Conservation (phyloP, 352 stramenopile species). For the Pythium coloratum region DNA sequence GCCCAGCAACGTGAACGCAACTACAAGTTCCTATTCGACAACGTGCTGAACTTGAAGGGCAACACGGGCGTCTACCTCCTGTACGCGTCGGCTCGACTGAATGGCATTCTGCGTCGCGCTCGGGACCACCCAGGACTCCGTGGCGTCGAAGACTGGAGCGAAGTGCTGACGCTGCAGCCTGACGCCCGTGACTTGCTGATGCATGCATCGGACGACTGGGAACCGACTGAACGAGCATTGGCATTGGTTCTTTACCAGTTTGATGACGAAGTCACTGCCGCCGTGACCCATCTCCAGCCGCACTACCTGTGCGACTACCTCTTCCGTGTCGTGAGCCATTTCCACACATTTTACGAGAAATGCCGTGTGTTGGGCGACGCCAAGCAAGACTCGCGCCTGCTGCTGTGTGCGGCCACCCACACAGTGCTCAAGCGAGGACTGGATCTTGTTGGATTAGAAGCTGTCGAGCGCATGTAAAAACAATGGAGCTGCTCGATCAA, state of each 20-base stretch:
- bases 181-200: conserved; percentile 40
- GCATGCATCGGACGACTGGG: conserved; percentile 52
- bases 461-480: conserved; percentile 69
- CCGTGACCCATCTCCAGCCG: conserved; percentile 62
- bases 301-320: conserved; percentile 84
- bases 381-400: conserved; percentile 62
- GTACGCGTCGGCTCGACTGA: conserved; percentile 73
- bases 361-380: conserved; percentile 69
- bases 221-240: conserved; percentile 63
- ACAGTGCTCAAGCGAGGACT: conserved; percentile 65
- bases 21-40: conserved; percentile 87
- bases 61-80: conserved; percentile 86
- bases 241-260: conserved; percentile 79
- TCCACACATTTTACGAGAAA: conserved; percentile 83
- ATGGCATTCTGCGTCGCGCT: conserved; percentile 72
- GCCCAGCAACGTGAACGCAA: conserved; percentile 81
- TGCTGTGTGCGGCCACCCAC: conserved; percentile 77
- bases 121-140: conserved; percentile 23
- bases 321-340: conserved; percentile 73
- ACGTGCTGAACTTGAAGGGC: conserved; percentile 78
- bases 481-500: neutral
- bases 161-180: conserved; percentile 27
- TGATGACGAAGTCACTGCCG: conserved; percentile 64
- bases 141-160: conserved; percentile 32
- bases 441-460: conserved; percentile 64